phyloP scores from a whole-genome alignment of 441 rosid species.

The Pelargonium citronellum region DNA sequence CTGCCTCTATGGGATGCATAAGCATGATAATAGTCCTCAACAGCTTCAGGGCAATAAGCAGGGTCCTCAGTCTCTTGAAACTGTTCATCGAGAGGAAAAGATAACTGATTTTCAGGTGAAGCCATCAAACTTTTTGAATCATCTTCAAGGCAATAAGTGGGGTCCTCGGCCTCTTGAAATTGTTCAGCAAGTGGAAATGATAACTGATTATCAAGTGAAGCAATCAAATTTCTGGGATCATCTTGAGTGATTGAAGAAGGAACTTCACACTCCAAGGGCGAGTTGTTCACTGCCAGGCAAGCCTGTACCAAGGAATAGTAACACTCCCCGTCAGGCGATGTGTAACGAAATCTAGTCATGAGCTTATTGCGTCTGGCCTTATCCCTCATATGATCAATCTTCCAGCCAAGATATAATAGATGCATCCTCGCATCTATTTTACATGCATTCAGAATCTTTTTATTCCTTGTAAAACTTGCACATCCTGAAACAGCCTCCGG shows the following conservation, averaged over 20 bases:
- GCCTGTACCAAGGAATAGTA: conserved; percentile 48
- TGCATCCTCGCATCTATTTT: conserved; percentile 40
- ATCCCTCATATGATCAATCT: conserved; percentile 31
- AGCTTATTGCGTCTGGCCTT: neutral
- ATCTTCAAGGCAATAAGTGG: conserved; percentile 10
- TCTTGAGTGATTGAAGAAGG: conserved; percentile 19
- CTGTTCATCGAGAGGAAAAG: conserved; percentile 22
- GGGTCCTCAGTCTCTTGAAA: conserved; percentile 15
- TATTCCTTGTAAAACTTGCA: neutral
- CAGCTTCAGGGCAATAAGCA: conserved; percentile 35
- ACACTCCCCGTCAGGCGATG: conserved; percentile 50
- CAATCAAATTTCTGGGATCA: conserved; percentile 12
- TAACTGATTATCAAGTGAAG: conserved; percentile 19
- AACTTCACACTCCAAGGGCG: conserved; percentile 5
- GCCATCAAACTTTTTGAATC: conserved; percentile 12
- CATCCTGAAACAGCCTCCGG: conserved; percentile 39
- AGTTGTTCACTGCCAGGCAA: conserved; percentile 35
- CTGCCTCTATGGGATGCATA: conserved; percentile 17
- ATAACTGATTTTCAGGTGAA: conserved; percentile 18
- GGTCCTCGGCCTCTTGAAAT: conserved; percentile 15
- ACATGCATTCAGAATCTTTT: neutral
- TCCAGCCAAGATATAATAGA: conserved; percentile 56
- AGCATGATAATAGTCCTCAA: conserved; percentile 30
- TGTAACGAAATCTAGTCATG: conserved; percentile 39
- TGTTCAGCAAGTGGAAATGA: conserved; percentile 21